Evolutionary conservation across 2,329 filamentous ascomycete genomes (phyloP), one percentile per base, ranked within the genome.

Genomic region (Aspergillus quadrilineatus): DNA sequence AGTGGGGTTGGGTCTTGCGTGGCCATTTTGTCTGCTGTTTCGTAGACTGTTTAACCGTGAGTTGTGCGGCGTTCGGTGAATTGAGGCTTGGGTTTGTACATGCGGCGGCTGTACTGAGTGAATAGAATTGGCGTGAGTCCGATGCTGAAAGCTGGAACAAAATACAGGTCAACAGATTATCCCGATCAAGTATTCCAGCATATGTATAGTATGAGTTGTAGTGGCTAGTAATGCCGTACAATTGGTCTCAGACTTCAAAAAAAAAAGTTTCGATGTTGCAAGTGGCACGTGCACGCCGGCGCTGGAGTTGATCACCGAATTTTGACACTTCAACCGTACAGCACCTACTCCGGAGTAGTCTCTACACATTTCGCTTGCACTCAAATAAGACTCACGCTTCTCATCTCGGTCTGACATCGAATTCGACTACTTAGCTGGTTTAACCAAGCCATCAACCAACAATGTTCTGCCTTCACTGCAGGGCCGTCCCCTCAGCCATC

Each of bases 391-490:
- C 43, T 59, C n/a, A 14, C 8, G 47, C 28, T 32, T n/a, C 36
- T 30, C 15, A 15, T 26, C 43, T 22, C 32, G 29, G n/a, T 41
- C 37, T 44, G 14, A 36, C 14, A n/a, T 15, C 14, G 29, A 8
- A 41, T 28, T 36, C 6, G n/a, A 17, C 22, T 48, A 39, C 4
- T 43, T 7, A 6, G 34, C 32, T 15, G 30, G n/a, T 14, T 30
- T 48, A 6, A 29, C n/a, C 41, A 15, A 29, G 10, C 30, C 37
- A 3, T 14, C 29, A 22, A 44, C 9, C 42, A 53, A 66, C 43
- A 30, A 75, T 75, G 73, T 62, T 73, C 57, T 69, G 69, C 53
- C 59, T 75, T 46, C 67, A 66, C 50, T 69, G 67, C 61, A 67
- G 69, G 62, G 69, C 67, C 17, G 29, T 70, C 61, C 68, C 68